These are phyloP conservation scores for Pleurotus tuoliensis DNA, from an alignment of 768 basidiomycete species.

Conservation along the genomic window DNA sequence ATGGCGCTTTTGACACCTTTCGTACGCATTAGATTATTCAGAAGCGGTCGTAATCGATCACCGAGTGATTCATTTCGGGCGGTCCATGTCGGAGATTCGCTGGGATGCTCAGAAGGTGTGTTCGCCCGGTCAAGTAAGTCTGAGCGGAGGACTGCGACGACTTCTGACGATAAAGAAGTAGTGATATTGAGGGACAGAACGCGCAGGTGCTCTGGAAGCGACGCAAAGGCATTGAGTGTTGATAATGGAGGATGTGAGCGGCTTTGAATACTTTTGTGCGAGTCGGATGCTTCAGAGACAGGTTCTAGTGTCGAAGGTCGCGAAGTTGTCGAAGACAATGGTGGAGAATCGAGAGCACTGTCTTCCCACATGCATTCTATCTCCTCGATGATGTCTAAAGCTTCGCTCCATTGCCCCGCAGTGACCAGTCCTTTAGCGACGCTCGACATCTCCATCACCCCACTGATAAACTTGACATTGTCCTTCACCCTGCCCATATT, in stretches of 20 bases:
- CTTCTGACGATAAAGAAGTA: conserved; percentile 68
- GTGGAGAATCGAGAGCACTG: conserved; percentile 16
- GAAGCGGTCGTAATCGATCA: conserved; percentile 65
- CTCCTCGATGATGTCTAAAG: conserved; percentile 69
- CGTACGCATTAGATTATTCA: conserved; percentile 76
- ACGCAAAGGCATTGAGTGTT: conserved; percentile 66
- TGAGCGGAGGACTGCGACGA: conserved; percentile 64
- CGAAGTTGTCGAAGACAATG: conserved; percentile 6
- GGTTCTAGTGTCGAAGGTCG: conserved; percentile 10
- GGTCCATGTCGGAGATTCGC: conserved; percentile 12
- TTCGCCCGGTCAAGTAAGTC: conserved; percentile 59
- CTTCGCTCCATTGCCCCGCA: conserved; percentile 86
- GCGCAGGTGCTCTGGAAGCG: conserved; percentile 72
- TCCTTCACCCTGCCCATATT: conserved; percentile 59
- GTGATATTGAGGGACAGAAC: conserved; percentile 73
- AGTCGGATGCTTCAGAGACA: conserved; percentile 11
- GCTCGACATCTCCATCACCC: conserved; percentile 74
- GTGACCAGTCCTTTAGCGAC: conserved; percentile 72
- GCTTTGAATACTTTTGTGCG: conserved; percentile 13
- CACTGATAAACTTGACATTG: conserved; percentile 59
- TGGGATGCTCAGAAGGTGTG: conserved; percentile 13
- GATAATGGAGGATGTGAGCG: conserved; percentile 54
- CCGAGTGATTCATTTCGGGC: conserved; percentile 43
- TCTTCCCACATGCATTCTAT: conserved; percentile 53
- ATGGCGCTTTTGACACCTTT: conserved; percentile 66